Evolutionary conservation across 2,329 filamentous ascomycete species (phyloP), one percentile per base, ranked within the genome.

Genomic region (Ceratocystis variospora): DNA sequence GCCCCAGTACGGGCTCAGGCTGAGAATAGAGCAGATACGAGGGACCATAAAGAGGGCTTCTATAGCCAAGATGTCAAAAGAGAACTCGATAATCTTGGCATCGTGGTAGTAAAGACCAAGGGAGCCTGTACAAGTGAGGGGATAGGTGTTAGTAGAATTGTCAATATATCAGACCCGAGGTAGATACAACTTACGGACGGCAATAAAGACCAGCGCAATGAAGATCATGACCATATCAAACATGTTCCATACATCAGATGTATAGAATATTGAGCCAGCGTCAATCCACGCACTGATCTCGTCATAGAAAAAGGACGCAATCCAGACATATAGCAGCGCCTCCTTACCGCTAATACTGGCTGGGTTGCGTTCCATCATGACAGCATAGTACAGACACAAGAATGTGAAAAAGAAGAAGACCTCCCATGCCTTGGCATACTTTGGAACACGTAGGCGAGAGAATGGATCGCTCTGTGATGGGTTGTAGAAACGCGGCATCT

Each of bases 21-120:
- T 93, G 69, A 96, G 80, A 64, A 96, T 82, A 15, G 91, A 95
- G 76, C 88, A 96, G 70, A 96, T 88, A 68, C 89, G 87, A 17
- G 92, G 92, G 22, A 96, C 88, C 75, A 96, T 86, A 74, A 96
- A 93, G 8, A 96, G 80, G 0, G 90, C 92, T 74, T 96, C 90
- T 15, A 96, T 79, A 0, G 90, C 87, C 25, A 96, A 79, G n/a
- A 96, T 86, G 72, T 96, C 90, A 73, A 96, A 96, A 0, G 90
- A 87, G 2, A 87, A 79, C 68, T 94, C 87, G 61, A 87, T 87
- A n/a, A 90, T 81, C 17, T 79, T 75, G 8, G 78, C 75, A 69
- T 86, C 25, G 82, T 74, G 64, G 81, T 82, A 25, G 79, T 79
- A 68, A 31, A 93, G 74, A 0, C 89, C 90, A 62, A 89, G 76